A percentile compares a stretch with the other conserved stretches of the same genome.
phyloP scores from a whole-genome alignment of 345 rosid species.

The Eucalyptus globulus region DNA sequence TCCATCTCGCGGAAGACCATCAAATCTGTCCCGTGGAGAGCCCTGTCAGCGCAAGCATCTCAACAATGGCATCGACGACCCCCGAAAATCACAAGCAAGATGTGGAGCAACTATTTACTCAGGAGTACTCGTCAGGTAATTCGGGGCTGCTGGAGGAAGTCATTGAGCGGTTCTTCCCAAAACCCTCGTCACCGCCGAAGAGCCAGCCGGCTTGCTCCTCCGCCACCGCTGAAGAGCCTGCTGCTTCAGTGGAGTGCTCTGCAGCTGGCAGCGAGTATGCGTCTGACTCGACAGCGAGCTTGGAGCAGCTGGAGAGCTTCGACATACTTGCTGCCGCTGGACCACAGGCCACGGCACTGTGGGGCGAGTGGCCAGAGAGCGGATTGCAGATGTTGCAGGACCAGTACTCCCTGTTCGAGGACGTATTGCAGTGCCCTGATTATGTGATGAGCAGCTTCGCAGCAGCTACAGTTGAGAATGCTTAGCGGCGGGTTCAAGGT shows the following conservation, averaged over 20 bases:
- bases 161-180: constrained; percentile 57
- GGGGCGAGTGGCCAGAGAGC: background rate
- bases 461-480: background rate
- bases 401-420: background rate
- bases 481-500: background rate
- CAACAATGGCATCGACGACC: background rate
- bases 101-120: background rate
- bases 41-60: background rate
- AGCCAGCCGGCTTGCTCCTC: background rate
- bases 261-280: background rate
- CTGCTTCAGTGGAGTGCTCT: background rate
- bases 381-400: background rate
- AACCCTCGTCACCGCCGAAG: constrained; percentile 5
- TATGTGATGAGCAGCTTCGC: background rate
- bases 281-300: background rate
- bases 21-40: background rate
- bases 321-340: background rate
- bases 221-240: background rate
- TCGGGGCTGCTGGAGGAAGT: constrained; percentile 82
- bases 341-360: background rate
- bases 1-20: background rate
- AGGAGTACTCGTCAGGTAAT: constrained; percentile 13
- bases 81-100: background rate
- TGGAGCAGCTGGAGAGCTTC: background rate
- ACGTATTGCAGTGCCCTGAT: background rate